Base-by-base conservation (phyloP, 306 rosid genomes). In the Inga oerstediana region DNA sequence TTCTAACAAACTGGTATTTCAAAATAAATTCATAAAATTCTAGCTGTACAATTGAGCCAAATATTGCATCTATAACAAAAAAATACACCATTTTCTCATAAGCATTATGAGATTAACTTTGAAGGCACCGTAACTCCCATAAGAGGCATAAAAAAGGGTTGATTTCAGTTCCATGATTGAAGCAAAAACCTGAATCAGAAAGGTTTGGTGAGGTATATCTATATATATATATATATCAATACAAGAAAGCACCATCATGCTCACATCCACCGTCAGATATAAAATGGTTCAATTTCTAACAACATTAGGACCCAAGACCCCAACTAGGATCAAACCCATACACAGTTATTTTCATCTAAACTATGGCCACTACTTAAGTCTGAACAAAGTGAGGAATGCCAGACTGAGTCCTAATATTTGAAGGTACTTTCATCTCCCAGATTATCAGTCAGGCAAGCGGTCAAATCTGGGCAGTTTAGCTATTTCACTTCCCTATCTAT, bases 131-230 rank as follows among this genome's bases (percentile, higher is more conserved):
- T 10, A 7, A 75, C 52, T 75, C 81, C 77, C 52, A 72, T 59
- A 66, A 14, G 59, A 69, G 43, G 59, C 72, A 46, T 39, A 30
- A 69, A 79, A 89, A 67, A n/a, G 32, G 41, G 86, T 27, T 79
- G 35, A 65, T 44, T 78, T 72, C 66, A 80, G 82, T 66, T 45
- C 75, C 74, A 48, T 49, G 65, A 61, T 74, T 61, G 85, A 85
- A 85, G 75, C 65, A 84, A 52, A 1, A 69, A 74, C 76, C 93
- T 87, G 89, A 61, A 87, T 59, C 75, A 88, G 67, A 84, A 44
- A 79, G n/a, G 75, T 73, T 35, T 32, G 74, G 59, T 82, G 24
- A 48, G 72, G 81, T 80, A 24, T 2, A 19, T 3, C 15, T 13
- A 14, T 17, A 51, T 13, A 51, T 7, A 5, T 19, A 17, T 19